These are phyloP conservation scores for Macrophomina tecta DNA, from an alignment of 2,329 filamentous ascomycete species.

Conservation along the genomic window DNA sequence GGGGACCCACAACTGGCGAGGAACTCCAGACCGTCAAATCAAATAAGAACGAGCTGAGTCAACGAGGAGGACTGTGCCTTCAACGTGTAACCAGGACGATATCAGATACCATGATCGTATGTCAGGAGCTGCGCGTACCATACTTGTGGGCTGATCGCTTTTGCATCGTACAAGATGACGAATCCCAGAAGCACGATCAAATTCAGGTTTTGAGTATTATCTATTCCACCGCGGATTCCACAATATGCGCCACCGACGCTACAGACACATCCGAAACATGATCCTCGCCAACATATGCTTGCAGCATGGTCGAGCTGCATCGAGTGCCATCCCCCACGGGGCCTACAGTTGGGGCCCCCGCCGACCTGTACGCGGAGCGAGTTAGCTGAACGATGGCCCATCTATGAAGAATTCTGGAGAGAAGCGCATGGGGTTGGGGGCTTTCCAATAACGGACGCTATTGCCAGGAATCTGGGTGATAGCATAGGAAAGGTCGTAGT, in stretches of 20 bases:
- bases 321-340: neutral
- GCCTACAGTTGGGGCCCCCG: neutral
- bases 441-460: neutral
- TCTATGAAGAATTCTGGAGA: neutral
- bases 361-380: neutral
- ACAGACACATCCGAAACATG: neutral
- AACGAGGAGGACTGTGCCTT: neutral
- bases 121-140: neutral
- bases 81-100: neutral
- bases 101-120: neutral
- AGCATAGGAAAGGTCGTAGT: neutral
- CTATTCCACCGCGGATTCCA: neutral
- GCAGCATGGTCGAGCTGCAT: neutral
- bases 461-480: neutral
- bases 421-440: neutral
- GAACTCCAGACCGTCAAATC: neutral
- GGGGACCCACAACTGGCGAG: neutral
- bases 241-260: neutral
- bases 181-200: neutral
- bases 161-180: slow-evolving; percentile 11
- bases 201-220: neutral
- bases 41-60: neutral
- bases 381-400: neutral
- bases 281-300: neutral
- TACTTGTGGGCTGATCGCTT: slow-evolving; percentile 21